phyloP scores from a whole-genome alignment of 2,329 filamentous ascomycete genomes.

The Aspergillus thermomutatus region DNA sequence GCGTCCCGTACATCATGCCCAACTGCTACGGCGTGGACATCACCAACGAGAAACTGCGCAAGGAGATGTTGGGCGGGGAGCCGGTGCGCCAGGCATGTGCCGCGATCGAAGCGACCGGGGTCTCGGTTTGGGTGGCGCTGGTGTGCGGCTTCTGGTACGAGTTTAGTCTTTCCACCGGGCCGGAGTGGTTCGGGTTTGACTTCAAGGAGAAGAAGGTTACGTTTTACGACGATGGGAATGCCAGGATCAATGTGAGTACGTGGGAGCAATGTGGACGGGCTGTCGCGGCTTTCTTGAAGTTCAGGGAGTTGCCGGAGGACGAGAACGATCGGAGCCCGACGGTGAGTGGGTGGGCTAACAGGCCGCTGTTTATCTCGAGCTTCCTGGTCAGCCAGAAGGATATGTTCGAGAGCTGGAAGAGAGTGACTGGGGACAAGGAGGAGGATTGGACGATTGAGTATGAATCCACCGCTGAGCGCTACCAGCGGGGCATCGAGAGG shows the following conservation, averaged over 20 bases:
- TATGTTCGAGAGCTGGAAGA: conserved; percentile 58
- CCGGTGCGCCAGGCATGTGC: conserved; percentile 4
- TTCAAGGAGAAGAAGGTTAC: conserved; percentile 41
- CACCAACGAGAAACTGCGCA: conserved; percentile 19
- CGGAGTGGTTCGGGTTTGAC: conserved; percentile 47
- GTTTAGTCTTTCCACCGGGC: conserved; percentile 40
- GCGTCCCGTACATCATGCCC: conserved; percentile 54
- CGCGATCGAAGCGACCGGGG: conserved; percentile 35
- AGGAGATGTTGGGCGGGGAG: conserved; percentile 21
- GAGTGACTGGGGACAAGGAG: conserved; percentile 54
- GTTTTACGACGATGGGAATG: conserved; percentile 55
- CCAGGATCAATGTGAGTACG: conserved; percentile 57
- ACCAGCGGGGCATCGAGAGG: conserved; percentile 42
- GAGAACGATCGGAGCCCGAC: conserved; percentile 14
- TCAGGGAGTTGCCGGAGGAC: conserved; percentile 24
- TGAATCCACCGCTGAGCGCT: conserved; percentile 48
- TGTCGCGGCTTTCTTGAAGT: conserved; percentile 49
- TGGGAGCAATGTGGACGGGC: conserved; percentile 55
- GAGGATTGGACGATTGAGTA: conserved; percentile 58
- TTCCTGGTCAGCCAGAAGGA: conserved; percentile 61
- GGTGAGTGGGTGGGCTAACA: conserved; percentile 41
- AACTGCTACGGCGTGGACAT: conserved; percentile 41
- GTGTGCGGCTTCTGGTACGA: conserved; percentile 53
- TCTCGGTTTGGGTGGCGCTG: conserved; percentile 41
- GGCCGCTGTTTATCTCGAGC: conserved; percentile 49